Base-by-base conservation (phyloP, 2,329 filamentous ascomycete species). In the Fusarium subtropicale region DNA sequence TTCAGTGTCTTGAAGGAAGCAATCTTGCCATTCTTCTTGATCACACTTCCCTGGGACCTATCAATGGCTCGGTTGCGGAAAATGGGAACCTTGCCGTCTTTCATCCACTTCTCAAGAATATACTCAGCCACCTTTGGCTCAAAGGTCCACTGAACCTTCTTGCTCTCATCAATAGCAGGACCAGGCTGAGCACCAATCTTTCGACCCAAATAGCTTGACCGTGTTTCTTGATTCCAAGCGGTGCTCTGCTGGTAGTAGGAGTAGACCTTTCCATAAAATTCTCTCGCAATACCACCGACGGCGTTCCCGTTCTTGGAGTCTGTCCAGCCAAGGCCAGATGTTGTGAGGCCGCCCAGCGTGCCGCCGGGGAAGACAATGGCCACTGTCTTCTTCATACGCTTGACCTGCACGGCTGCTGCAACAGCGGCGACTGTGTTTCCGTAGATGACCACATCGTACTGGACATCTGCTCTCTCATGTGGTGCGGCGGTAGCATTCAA, bases 391-490 rank as follows among this genome's bases (percentile, higher is more conserved):
- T 71, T 66, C 68, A 71, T 71, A 3, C 68, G 68, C 22, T 47
- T 56, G 12, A 62, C 64, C 41, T 71, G 69, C 1, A 71, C 41
- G 15, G 69, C 69, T 36, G 69, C 69, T 26, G 68, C 68, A n/a
- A 71, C 24, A 1, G 65, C 69, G 7, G 69, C 69, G 22, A 71
- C 69, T 18, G 69, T 71, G 55, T 71, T 71, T n/a, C 69, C 69
- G n/a, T 71, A 71, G 36, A 71, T 69, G 34, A 71, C 55, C 24
- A 71, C 68, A 42, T 71, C 69, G 16, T 71, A 71, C 41, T 60
- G 54, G 16, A 41, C 20, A 24, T 42, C 57, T 45, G 44, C 50
- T 46, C 62, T 58, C 28, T 68, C 64, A 38, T 52, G 34, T 4
- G 64, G 64, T 13, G 53, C 64, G 22, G 64, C 65, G 8, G 64